phyloP scores from a whole-genome alignment of 306 rosid genomes.

The Cicer arietinum region DNA sequence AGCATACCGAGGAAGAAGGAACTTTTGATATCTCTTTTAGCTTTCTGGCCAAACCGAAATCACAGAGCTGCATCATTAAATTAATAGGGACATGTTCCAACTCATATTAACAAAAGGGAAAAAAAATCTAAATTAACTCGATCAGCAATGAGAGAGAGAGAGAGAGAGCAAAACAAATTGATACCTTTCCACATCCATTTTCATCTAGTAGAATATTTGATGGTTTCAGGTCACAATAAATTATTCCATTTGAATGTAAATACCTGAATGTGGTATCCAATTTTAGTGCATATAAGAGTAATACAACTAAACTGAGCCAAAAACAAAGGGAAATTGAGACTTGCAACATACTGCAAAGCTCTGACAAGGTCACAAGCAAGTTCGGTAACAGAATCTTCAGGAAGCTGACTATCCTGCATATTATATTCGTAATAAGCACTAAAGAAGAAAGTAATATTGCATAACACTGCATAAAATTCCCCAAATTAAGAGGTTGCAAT shows the following conservation, averaged over 20 bases:
- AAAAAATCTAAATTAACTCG: slow-evolving; percentile 11
- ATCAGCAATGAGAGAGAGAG: neutral
- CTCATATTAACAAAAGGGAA: neutral
- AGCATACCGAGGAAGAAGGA: slow-evolving; percentile 77
- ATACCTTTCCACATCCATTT: slow-evolving; percentile 89
- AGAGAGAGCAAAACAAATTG: neutral
- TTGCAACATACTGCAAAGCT: slow-evolving; percentile 71
- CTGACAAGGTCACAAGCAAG: slow-evolving; percentile 72
- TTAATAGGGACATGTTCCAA: slow-evolving; percentile 23
- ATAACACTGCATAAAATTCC: slow-evolving; percentile 13
- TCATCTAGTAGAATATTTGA: slow-evolving; percentile 90
- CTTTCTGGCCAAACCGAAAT: slow-evolving; percentile 94
- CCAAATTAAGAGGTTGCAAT: slow-evolving; percentile 7
- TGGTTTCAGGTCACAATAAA: slow-evolving; percentile 95
- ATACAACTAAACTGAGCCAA: neutral
- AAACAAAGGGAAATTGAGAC: slow-evolving; percentile 32
- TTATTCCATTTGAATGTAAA: slow-evolving; percentile 88
- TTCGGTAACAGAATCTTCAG: slow-evolving; percentile 90
- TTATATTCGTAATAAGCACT: slow-evolving; percentile 47
- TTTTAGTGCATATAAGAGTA: slow-evolving; percentile 42
- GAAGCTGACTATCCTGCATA: slow-evolving; percentile 82
- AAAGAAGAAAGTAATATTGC: slow-evolving; percentile 21
- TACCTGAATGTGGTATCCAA: slow-evolving; percentile 58
- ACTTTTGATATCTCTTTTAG: slow-evolving; percentile 80
- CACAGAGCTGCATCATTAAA: slow-evolving; percentile 79